Evolutionary conservation across 805 yeast genomes (phyloP).

Genomic region (Metschnikowia koreensis): DNA sequence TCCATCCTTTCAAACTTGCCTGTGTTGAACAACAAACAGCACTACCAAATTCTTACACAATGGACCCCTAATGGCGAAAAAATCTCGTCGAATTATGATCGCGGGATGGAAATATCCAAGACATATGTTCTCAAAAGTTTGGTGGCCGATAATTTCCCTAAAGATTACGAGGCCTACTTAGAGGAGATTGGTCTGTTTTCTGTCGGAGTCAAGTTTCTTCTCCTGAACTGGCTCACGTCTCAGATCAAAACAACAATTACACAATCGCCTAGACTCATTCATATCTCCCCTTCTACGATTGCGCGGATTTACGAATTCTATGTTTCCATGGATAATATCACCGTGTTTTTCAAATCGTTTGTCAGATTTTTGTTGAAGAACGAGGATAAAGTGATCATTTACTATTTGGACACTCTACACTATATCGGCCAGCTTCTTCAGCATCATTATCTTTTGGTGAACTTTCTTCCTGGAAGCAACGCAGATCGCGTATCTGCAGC

Average conservation of each 20-base stretch:
- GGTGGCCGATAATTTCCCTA: conserved; percentile 21
- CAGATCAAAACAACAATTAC: conserved; percentile 37
- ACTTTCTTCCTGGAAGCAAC: conserved; percentile 30
- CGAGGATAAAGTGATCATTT: conserved; percentile 40
- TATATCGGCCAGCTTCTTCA: conserved; percentile 30
- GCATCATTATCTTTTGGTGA: conserved; percentile 24
- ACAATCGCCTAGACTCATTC: conserved; percentile 35
- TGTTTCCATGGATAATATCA: conserved; percentile 37
- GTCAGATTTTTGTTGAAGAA: conserved; percentile 35
- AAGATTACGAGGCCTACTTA: conserved; percentile 9
- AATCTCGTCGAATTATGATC: conserved; percentile 37
- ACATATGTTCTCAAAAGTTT: conserved; percentile 32
- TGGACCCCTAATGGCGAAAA: conserved; percentile 37
- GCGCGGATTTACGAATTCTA: conserved; percentile 34
- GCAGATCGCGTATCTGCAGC: conserved; percentile 28
- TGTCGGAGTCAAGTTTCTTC: conserved; percentile 44
- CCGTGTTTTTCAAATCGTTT: conserved; percentile 40
- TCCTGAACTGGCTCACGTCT: conserved; percentile 49
- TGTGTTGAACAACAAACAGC: conserved; percentile 51
- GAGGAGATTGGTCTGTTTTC: conserved; percentile 24
- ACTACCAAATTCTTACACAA: conserved; percentile 52
- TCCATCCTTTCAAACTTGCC: conserved; percentile 59
- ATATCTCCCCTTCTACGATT: conserved; percentile 31
- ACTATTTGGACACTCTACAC: conserved; percentile 42
- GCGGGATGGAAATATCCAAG: conserved; percentile 33